phyloP scores from a whole-genome alignment of 2,329 filamentous ascomycete species.

The Apiospora aurea region DNA sequence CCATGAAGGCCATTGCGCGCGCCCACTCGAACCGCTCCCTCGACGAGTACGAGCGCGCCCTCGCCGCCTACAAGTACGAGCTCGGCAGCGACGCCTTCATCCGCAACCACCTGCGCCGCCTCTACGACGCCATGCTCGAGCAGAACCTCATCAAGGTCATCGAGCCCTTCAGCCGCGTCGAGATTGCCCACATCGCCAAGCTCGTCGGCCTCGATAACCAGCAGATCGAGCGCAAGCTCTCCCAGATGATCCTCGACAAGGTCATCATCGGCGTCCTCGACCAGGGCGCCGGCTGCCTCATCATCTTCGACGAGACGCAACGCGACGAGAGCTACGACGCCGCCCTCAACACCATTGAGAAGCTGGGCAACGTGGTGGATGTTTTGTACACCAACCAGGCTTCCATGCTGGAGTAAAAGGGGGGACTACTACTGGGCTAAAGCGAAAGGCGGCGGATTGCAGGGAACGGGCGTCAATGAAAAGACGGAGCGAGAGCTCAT shows the following conservation, averaged over 20 bases:
- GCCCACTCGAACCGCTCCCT: constrained; percentile 95
- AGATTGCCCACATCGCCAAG: constrained; percentile 95
- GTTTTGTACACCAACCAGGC: constrained; percentile 98
- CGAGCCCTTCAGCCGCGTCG: constrained; percentile 95
- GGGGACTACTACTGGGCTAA: not conserved
- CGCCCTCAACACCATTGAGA: constrained; percentile 93
- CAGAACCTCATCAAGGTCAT: constrained; percentile 99
- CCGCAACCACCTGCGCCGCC: constrained; percentile 90
- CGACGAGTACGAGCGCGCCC: constrained; percentile 94
- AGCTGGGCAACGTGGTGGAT: constrained; percentile 96
- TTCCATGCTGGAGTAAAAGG: constrained; percentile 81
- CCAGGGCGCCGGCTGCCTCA: constrained; percentile 95
- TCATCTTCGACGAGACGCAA: constrained; percentile 95
- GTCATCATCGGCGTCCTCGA: constrained; percentile 97
- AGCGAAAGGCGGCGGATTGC: not conserved
- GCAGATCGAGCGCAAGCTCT: constrained; percentile 97
- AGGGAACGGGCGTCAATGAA: not conserved
- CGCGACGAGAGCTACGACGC: constrained; percentile 94
- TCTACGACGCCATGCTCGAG: constrained; percentile 99
- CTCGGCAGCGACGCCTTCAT: constrained; percentile 95
- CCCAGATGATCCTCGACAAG: constrained; percentile 99
- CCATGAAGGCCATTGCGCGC: constrained; percentile 98
- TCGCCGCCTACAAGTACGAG: constrained; percentile 90
- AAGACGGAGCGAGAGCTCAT: not conserved
- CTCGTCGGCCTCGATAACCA: constrained; percentile 96